Conservation (phyloP, 1,139 yeast genomes). For the Yamadazyma triangularis region DNA sequence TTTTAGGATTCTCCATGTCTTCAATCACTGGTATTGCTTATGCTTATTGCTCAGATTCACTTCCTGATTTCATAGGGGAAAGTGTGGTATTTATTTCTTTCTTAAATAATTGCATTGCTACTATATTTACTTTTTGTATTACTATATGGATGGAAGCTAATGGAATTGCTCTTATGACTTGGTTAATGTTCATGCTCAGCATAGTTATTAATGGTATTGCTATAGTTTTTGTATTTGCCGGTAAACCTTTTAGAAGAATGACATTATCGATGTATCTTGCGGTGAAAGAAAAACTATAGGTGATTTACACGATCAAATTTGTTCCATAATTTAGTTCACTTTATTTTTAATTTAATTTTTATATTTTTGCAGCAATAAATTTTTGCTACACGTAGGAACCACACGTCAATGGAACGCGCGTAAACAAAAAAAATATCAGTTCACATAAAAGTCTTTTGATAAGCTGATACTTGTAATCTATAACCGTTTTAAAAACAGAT, state of each 20-base stretch:
- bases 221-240: slow-evolving; percentile 32
- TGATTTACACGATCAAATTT: too few species aligned
- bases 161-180: slow-evolving; percentile 35
- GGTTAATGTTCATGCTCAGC: slow-evolving; percentile 45
- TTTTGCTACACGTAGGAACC: too few species aligned
- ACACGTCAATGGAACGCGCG: too few species aligned
- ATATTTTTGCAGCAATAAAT: too few species aligned
- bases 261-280: slow-evolving; percentile 8
- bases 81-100: slow-evolving; percentile 49
- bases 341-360: too few species aligned
- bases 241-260: slow-evolving; percentile 33
- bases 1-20: slow-evolving; percentile 56
- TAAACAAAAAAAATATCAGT: too few species aligned
- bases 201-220: slow-evolving; percentile 39
- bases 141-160: slow-evolving; percentile 42
- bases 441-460: too few species aligned
- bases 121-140: slow-evolving; percentile 43
- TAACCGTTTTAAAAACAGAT: too few species aligned
- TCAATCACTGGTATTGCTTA: slow-evolving; percentile 53
- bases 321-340: too few species aligned
- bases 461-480: too few species aligned
- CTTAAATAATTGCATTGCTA: slow-evolving; percentile 44
- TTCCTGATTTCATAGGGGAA: slow-evolving; percentile 53
- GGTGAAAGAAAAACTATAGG: not conserved
- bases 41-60: slow-evolving; percentile 55